phyloP scores from a whole-genome alignment of 2,329 filamentous ascomycete species.

The Alternaria tenuissima region DNA sequence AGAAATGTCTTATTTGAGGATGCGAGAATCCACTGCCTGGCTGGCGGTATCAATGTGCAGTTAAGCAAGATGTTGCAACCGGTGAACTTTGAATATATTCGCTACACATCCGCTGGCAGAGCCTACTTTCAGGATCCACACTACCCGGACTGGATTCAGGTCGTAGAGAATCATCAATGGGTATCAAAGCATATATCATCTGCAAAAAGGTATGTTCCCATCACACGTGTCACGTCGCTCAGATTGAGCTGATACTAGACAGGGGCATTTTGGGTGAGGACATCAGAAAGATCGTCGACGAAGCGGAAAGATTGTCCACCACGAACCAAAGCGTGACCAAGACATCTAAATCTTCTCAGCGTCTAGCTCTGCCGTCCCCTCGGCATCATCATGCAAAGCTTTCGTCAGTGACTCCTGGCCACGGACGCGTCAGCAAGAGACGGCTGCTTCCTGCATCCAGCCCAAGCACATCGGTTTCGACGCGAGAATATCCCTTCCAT shows the following conservation, averaged over 20 bases:
- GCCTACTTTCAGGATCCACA: conserved; percentile 2
- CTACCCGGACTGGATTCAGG: background rate
- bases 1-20: background rate
- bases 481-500: background rate
- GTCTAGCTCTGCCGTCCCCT: conserved; percentile 1
- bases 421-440: background rate
- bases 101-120: conserved; percentile 1
- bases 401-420: background rate
- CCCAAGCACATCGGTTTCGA: background rate
- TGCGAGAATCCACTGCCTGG: background rate
- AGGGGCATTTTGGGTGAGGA: background rate
- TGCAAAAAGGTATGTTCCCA: background rate
- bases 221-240: background rate
- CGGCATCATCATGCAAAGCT: background rate
- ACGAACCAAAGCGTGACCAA: background rate
- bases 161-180: background rate
- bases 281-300: background rate
- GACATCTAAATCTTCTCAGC: background rate
- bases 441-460: background rate
- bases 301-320: background rate
- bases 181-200: background rate
- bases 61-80: background rate
- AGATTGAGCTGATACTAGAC: background rate
- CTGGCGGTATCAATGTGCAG: background rate
- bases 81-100: background rate